phyloP scores from a whole-genome alignment of 768 basidiomycete species.

The Grammothele lineata region DNA sequence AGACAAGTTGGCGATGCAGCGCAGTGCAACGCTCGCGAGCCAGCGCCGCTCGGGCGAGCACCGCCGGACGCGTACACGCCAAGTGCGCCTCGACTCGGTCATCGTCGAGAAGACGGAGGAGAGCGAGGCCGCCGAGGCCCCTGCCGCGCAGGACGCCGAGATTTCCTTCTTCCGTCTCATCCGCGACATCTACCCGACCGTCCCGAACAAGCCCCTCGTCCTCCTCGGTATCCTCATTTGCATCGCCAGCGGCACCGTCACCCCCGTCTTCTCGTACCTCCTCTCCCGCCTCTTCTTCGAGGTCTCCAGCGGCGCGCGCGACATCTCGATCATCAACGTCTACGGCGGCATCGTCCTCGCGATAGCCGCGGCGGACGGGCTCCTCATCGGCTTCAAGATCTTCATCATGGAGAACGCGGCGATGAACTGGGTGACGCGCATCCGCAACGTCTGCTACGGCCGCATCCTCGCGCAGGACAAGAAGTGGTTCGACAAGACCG shows the following conservation, averaged over 20 bases:
- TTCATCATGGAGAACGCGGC: slow-evolving; percentile 73
- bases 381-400: slow-evolving; percentile 73
- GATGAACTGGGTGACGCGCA: slow-evolving; percentile 65
- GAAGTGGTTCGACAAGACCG: slow-evolving; percentile 74
- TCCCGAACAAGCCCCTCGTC: slow-evolving; percentile 73
- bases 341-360: slow-evolving; percentile 72
- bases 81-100: slow-evolving; percentile 18
- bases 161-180: slow-evolving; percentile 44
- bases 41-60: slow-evolving; percentile 11
- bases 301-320: slow-evolving; percentile 65
- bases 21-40: slow-evolving; percentile 28
- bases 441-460: slow-evolving; percentile 55
- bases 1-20: slow-evolving; percentile 34
- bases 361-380: slow-evolving; percentile 71
- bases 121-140: slow-evolving; percentile 21
- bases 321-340: slow-evolving; percentile 56
- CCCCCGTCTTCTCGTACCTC: slow-evolving; percentile 88
- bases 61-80: slow-evolving; percentile 30
- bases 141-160: slow-evolving; percentile 16
- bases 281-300: slow-evolving; percentile 78
- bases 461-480: slow-evolving; percentile 78
- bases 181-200: slow-evolving; percentile 56
- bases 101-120: slow-evolving; percentile 21
- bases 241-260: slow-evolving; percentile 75
- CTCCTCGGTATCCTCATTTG: slow-evolving; percentile 67